Percentiles rank a stretch among this genome's conserved stretches.
Evolutionary conservation across 352 stramenopile genomes (phyloP).

Genomic region (Phytopythium oedochilum): DNA sequence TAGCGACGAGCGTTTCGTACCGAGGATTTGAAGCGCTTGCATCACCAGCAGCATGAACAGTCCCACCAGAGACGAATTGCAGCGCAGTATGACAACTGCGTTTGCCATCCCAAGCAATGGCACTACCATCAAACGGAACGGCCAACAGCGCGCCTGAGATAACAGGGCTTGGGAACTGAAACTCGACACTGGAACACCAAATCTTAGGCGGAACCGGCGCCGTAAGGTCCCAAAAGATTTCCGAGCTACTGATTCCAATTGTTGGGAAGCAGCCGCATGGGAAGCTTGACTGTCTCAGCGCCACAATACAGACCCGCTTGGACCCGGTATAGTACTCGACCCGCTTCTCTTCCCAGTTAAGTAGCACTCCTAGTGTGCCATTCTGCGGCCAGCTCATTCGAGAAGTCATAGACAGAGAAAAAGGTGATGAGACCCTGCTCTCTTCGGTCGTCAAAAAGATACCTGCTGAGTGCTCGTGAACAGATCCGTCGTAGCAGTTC

Average conservation of each 20-base stretch:
- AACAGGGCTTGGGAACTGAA: slow-evolving; percentile 52
- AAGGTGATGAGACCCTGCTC: not conserved
- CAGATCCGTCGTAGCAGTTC: slow-evolving; percentile 26
- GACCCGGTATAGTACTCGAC: slow-evolving; percentile 53
- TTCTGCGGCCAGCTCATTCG: not conserved
- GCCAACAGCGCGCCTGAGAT: slow-evolving; percentile 65
- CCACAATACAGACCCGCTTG: slow-evolving; percentile 29
- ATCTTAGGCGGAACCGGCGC: slow-evolving; percentile 54
- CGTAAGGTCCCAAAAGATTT: slow-evolving; percentile 62
- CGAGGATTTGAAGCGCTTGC: slow-evolving; percentile 31
- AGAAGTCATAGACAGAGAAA: not conserved
- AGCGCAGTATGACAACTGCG: slow-evolving; percentile 42
- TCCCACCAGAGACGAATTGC: slow-evolving; percentile 41
- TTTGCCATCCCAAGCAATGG: slow-evolving; percentile 60
- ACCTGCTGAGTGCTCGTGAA: not conserved
- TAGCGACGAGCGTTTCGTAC: slow-evolving; percentile 56
- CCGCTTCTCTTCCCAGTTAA: slow-evolving; percentile 59
- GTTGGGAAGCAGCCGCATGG: slow-evolving; percentile 40
- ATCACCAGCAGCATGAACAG: slow-evolving; percentile 51
- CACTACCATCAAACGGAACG: slow-evolving; percentile 46
- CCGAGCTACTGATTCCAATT: slow-evolving; percentile 50
- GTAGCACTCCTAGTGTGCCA: slow-evolving; percentile 43
- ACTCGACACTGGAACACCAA: slow-evolving; percentile 38
- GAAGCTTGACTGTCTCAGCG: slow-evolving; percentile 16
- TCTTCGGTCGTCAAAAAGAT: not conserved